These are phyloP conservation scores for Mariannaea elegans DNA, from an alignment of 2,329 filamentous ascomycete genomes.

Conservation along the genomic window DNA sequence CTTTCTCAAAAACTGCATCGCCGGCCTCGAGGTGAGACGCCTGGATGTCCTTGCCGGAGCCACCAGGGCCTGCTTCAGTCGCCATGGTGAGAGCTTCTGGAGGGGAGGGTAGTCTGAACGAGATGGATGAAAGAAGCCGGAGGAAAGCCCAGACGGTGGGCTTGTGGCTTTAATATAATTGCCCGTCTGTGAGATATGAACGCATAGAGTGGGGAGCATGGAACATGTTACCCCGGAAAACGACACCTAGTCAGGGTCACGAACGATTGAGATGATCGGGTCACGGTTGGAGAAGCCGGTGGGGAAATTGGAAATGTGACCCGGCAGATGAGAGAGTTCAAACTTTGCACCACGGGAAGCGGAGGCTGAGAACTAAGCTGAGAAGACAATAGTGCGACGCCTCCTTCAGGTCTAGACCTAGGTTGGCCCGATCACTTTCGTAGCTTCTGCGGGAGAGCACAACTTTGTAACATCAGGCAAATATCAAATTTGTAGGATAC, in stretches of 20 bases:
- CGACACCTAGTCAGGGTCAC: neutral
- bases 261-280: no score
- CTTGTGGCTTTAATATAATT: neutral
- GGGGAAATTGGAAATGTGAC: no score
- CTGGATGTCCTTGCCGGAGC: slow-evolving; percentile 9
- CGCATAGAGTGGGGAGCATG: slow-evolving; percentile 1
- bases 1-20: slow-evolving; percentile 3
- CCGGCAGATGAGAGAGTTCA: no score
- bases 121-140: neutral
- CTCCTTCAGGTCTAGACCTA: no score
- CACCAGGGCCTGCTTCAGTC: neutral
- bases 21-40: slow-evolving; percentile 14
- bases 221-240: slow-evolving; percentile 22
- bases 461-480: no score
- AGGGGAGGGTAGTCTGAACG: neutral
- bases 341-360: no score
- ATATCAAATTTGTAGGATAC: no score
- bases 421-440: no score
- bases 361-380: no score
- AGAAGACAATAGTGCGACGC: no score
- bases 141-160: neutral
- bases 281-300: no score
- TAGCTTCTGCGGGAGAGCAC: no score
- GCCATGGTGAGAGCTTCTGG: slow-evolving; percentile 2
- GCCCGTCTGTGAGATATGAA: neutral